Evolutionary conservation across 2,329 filamentous ascomycete genomes (phyloP), one percentile per base, ranked within the genome.

Genomic region (Scytalidium lignicola): DNA sequence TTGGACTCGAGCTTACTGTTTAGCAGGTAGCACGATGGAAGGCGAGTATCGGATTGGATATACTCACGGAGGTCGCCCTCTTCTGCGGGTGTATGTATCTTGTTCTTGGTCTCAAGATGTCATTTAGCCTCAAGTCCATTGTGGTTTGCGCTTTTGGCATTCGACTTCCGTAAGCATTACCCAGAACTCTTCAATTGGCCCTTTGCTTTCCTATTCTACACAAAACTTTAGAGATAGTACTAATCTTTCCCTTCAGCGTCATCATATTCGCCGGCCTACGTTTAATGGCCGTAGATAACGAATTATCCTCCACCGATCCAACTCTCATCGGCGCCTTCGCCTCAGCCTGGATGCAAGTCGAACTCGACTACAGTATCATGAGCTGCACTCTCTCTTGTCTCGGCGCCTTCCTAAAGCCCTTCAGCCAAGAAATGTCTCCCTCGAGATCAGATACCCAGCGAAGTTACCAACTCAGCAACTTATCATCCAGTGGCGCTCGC

Each of bases 361-460:
- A 73, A 49, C 52, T 73, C 5, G 62, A 64, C 44, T 68, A 70
- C 42, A 65, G 65, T 37, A 62, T 74, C 13, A 60, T 73, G 2
- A 62, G 69, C 17, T 65, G 66, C 10, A 70, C 67, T 0, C 65
- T 70, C 10, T 68, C 71, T 0, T 71, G 69, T 41, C 60, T 74
- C 17, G 67, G 70, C 26, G 68, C 70, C 3, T 74, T 74, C 48
- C 23, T 48, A 4, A 41, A 20, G 2, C 46, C 46, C 41, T 48
- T 43, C 17, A 22, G 32, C 5, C 10, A 37, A 13, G 32, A 37
- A n/a, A 37, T 37, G n/a, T 4, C 8, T 9, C 10, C 32, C 32
- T 37, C 32, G 15, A 8, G n/a, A 15, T 37, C 32, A 4, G n/a
- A 37, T 17, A 37, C 32, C 10, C 32, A 37, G 15, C 32, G 32